phyloP scores from a whole-genome alignment of 2,329 filamentous ascomycete genomes.

The Dactylonectria estremocensis region DNA sequence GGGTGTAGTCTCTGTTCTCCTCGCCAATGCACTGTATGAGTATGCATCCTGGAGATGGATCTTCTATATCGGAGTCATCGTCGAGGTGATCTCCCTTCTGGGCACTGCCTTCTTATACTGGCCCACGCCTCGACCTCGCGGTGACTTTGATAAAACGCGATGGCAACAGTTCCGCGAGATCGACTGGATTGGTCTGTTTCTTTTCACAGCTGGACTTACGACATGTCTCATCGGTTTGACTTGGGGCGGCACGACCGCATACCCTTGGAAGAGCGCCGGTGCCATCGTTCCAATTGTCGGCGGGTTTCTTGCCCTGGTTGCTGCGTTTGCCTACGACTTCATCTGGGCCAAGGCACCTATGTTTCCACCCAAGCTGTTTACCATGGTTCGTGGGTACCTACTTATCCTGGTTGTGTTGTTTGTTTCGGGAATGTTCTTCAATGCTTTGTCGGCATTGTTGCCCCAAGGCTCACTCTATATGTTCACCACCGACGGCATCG shows the following conservation, averaged over 20 bases:
- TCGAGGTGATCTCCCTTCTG: conserved; percentile 16
- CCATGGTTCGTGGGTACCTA: conserved; percentile 11
- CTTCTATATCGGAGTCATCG: conserved; percentile 28
- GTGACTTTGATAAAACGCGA: conserved; percentile 32
- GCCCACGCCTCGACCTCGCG: conserved; percentile 22
- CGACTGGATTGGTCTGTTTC: conserved; percentile 22
- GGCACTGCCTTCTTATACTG: conserved; percentile 31
- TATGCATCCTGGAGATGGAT: conserved; percentile 29
- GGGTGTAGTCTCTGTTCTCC: conserved; percentile 1
- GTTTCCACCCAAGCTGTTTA: conserved; percentile 16
- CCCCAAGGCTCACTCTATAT: conserved; percentile 34
- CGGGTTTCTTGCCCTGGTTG: not conserved
- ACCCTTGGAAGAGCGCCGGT: conserved; percentile 29
- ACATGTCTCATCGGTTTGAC: conserved; percentile 24
- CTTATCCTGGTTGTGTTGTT: conserved; percentile 22
- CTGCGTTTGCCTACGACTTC: conserved; percentile 27
- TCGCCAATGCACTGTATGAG: conserved; percentile 5
- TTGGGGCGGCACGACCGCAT: conserved; percentile 16
- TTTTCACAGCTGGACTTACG: conserved; percentile 14
- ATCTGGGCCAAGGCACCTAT: conserved; percentile 15
- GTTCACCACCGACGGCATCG: conserved; percentile 30
- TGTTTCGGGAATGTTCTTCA: conserved; percentile 32
- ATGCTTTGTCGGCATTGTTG: conserved; percentile 27
- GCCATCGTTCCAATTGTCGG: conserved; percentile 11
- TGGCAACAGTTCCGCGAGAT: conserved; percentile 29